phyloP scores from a whole-genome alignment of 352 stramenopile genomes.

The Phytophthora aleatoria region DNA sequence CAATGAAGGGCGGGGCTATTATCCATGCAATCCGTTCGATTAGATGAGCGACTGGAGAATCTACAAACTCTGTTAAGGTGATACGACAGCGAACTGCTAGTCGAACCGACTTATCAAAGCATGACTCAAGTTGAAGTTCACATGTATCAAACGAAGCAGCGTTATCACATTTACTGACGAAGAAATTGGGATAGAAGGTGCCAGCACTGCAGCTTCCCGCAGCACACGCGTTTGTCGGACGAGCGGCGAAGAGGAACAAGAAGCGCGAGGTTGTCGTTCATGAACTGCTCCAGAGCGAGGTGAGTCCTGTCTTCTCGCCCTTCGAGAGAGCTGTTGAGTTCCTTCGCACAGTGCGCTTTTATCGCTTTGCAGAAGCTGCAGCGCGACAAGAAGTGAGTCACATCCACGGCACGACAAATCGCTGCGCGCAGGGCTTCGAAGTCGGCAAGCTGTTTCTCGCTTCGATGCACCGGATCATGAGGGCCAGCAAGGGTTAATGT shows the following conservation, averaged over 20 bases:
- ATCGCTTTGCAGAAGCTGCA: neutral
- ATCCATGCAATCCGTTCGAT: constrained; percentile 17
- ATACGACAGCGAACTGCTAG: no score
- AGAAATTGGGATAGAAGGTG: constrained; percentile 12
- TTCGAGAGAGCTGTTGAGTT: neutral
- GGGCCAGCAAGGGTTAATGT: neutral
- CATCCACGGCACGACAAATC: neutral
- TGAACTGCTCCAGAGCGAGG: constrained; percentile 1
- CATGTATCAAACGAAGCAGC: constrained; percentile 4
- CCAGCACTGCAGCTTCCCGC: constrained; percentile 9
- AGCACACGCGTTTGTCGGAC: constrained; percentile 12
- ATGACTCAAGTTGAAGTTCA: constrained; percentile 7
- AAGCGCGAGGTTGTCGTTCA: constrained; percentile 4
- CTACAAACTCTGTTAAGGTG: neutral
- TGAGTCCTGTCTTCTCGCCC: neutral
- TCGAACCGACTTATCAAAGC: constrained; percentile 8
- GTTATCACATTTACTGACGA: neutral
- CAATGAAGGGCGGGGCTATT: no score
- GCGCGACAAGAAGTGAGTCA: neutral
- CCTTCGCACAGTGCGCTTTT: neutral
- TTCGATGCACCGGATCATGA: neutral
- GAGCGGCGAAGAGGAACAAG: constrained; percentile 2
- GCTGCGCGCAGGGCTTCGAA: neutral
- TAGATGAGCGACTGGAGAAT: constrained; percentile 15
- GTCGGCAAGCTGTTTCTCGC: neutral